Evolutionary conservation across 257 asterid genomes (phyloP).

Genomic region (Salvia hispanica): DNA sequence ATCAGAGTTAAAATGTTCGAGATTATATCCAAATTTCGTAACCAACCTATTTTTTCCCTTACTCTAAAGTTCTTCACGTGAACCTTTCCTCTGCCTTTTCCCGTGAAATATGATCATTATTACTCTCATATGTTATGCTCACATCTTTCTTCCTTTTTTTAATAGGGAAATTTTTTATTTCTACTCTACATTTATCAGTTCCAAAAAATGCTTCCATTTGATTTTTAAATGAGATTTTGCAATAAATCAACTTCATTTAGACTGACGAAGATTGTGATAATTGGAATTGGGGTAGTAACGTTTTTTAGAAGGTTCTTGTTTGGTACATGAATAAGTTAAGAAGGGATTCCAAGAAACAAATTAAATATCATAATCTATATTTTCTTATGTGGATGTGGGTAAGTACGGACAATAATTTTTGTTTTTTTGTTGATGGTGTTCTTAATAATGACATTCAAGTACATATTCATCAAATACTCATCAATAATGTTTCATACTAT

Average conservation of each 20-base stretch:
- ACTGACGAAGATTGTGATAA: too few relatives aligned
- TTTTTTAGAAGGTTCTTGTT: too few relatives aligned
- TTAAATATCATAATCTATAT: too few relatives aligned
- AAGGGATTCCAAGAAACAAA: too few relatives aligned
- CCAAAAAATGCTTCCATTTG: background rate
- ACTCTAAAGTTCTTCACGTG: conserved; percentile 31
- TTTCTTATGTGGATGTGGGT: too few relatives aligned
- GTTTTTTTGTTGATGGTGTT: too few relatives aligned
- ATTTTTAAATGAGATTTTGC: background rate
- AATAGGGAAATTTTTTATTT: background rate
- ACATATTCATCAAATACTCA: background rate
- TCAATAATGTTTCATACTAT: background rate
- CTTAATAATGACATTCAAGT: too few relatives aligned
- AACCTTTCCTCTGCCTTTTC: conserved; percentile 16
- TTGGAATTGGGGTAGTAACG: too few relatives aligned
- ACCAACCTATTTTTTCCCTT: conserved; percentile 11
- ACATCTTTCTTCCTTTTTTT: background rate
- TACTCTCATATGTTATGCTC: background rate
- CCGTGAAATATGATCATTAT: conserved; percentile 17
- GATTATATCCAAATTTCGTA: background rate
- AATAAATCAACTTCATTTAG: background rate
- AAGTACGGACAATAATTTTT: too few relatives aligned
- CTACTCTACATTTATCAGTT: background rate
- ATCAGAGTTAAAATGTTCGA: conserved; percentile 1
- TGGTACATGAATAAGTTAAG: too few relatives aligned